These are phyloP conservation scores for Pseudocercospora fijiensis DNA, from an alignment of 2,329 filamentous ascomycete genomes.

Conservation along the genomic window DNA sequence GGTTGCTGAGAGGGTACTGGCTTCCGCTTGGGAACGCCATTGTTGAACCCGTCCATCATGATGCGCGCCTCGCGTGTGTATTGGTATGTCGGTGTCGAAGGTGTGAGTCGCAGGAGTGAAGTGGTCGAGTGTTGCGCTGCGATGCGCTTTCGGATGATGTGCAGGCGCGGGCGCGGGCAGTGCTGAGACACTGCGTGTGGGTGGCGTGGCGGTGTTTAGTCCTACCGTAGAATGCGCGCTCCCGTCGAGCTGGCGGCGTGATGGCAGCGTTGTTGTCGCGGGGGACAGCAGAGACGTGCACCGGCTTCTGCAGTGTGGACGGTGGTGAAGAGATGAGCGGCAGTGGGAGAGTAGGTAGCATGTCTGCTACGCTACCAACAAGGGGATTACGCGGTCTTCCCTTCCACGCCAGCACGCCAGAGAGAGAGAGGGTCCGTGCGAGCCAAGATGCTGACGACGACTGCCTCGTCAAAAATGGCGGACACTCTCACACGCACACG, in stretches of 20 bases:
- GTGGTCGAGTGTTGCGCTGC: not conserved
- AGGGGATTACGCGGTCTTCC: constrained; percentile 6
- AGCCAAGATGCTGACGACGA: not conserved
- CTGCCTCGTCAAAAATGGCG: not conserved
- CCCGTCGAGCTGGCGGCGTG: not conserved
- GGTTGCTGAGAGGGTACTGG: constrained; percentile 30
- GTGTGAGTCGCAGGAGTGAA: not conserved
- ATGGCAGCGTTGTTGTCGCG: not conserved
- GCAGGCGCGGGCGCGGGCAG: not conserved
- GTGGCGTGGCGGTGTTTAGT: not conserved
- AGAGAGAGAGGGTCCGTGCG: not conserved
- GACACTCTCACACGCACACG: not conserved
- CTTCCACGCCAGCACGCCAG: not conserved
- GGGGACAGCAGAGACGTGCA: not conserved
- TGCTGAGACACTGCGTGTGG: not conserved
- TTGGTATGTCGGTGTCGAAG: not conserved
- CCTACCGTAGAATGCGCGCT: not conserved
- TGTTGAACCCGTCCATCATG: constrained; percentile 31
- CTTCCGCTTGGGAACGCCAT: constrained; percentile 35
- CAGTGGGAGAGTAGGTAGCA: not conserved
- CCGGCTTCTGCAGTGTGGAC: not conserved
- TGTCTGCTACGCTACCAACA: not conserved
- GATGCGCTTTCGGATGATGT: not conserved
- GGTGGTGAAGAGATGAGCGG: not conserved
- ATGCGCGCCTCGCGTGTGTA: not conserved